These are phyloP conservation scores for Bremia lactucae DNA, from an alignment of 352 stramenopile genomes.

Conservation along the genomic window DNA sequence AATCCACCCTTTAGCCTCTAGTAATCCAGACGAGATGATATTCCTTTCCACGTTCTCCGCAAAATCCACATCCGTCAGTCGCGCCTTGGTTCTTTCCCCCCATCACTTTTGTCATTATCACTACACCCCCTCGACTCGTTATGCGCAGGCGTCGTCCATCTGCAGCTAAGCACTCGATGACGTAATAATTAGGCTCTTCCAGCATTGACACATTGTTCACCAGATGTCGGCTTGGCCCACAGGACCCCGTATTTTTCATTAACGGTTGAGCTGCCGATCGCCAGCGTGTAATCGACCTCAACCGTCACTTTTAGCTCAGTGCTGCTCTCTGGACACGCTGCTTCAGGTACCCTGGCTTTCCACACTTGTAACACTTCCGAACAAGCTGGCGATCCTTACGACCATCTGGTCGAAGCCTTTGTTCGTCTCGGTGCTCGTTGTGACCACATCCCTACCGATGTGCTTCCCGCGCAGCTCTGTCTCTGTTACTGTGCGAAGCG, in stretches of 20 bases:
- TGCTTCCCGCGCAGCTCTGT: slow-evolving; percentile 1
- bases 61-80: slow-evolving; percentile 4
- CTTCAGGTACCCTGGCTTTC: slow-evolving; percentile 1
- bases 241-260: slow-evolving; percentile 6
- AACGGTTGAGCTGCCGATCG: not conserved
- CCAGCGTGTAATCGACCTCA: slow-evolving; percentile 1
- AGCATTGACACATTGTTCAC: slow-evolving; percentile 9
- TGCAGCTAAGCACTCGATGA: slow-evolving; percentile 1
- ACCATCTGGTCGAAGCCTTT: no score
- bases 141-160: not conserved
- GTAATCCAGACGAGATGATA: no score
- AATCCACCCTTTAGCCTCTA: no score
- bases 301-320: not conserved
- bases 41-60: no score
- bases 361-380: slow-evolving; percentile 6
- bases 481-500: slow-evolving; percentile 11
- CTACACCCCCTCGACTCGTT: slow-evolving; percentile 4
- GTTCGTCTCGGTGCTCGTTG: slow-evolving; percentile 1
- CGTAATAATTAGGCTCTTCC: slow-evolving; percentile 2
- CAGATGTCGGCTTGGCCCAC: slow-evolving; percentile 4
- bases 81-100: slow-evolving; percentile 2
- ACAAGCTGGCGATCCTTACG: no score
- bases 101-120: slow-evolving; percentile 1
- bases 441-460: not conserved
- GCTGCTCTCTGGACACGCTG: not conserved